These are phyloP conservation scores for Plasmodium adleri DNA, from an alignment of 169 alveolate species.

Conservation along the genomic window DNA sequence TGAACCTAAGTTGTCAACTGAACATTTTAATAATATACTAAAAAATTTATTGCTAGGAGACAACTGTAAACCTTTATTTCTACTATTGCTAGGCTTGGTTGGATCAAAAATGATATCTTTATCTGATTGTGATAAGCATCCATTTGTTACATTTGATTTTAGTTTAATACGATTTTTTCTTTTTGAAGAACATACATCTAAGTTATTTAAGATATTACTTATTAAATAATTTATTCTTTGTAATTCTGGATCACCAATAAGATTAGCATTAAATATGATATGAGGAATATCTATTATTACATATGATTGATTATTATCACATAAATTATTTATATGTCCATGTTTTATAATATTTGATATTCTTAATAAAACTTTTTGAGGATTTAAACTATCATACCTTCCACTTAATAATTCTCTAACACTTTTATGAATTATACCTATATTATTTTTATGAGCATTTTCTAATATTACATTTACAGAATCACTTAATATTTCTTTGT, in stretches of 20 bases:
- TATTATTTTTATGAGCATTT: slow-evolving; percentile 3
- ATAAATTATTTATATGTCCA: slow-evolving; percentile 25
- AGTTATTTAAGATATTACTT: slow-evolving; percentile 20
- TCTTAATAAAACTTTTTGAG: slow-evolving; percentile 22
- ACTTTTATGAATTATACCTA: not conserved
- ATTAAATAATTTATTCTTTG: slow-evolving; percentile 35
- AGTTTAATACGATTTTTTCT: not conserved
- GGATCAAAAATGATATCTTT: slow-evolving; percentile 35
- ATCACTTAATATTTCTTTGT: slow-evolving; percentile 2
- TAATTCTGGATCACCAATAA: slow-evolving; percentile 30
- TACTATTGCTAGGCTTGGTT: not conserved
- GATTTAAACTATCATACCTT: slow-evolving; percentile 29
- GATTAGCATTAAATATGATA: slow-evolving; percentile 23
- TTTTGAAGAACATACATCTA: slow-evolving; percentile 11
- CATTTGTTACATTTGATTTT: not conserved
- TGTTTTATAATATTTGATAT: slow-evolving; percentile 36
- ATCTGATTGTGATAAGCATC: slow-evolving; percentile 53
- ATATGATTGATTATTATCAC: slow-evolving; percentile 32
- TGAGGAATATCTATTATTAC: slow-evolving; percentile 45
- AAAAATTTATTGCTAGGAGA: slow-evolving; percentile 55
- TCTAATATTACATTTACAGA: slow-evolving; percentile 13
- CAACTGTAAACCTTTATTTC: not conserved
- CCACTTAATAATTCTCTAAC: slow-evolving; percentile 53
- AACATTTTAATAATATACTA: slow-evolving; percentile 45
- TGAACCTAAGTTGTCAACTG: slow-evolving; percentile 61